Evolutionary conservation across 495 filamentous ascomycete species (phyloP), one percentile per base, ranked within the genome.

Genomic region (Tetracladium marchalianum): DNA sequence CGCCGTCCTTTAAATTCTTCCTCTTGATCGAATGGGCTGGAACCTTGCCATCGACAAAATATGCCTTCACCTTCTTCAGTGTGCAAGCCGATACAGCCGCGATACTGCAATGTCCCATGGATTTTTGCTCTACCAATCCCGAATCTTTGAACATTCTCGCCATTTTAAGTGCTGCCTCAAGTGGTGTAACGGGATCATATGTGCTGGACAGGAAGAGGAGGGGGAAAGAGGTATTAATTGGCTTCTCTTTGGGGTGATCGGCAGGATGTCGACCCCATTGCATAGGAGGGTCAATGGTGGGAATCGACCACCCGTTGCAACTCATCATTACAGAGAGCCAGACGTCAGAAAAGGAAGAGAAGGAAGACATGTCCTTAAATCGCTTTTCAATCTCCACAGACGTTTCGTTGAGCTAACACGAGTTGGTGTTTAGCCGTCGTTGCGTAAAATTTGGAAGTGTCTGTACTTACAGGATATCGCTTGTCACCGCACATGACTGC

Each of bases 151-250:
- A 75, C 49, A 62, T 62, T 27, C 57, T 55, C 15, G 73, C 62
- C 73, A 76, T 76, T 37, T 69, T 68, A n/a, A 69, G 61, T 0
- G 67, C 74, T n/a, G 67, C 60, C 15, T 43, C 19, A 5, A 81
- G 55, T 4, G 78, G 71, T 0, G 76, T 80, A 31, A 82, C 78
- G 0, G 80, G 81, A 41, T 85, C 79, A 11, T 71, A 60, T 0
- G 64, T 68, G 54, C 76, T 82, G 41, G 68, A 72, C 1, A 83
- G 58, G 44, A 85, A 74, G 11, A 85, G 61, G 31, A 85, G 52
- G 0, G 79, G 80, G 50, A 76, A 71, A 0, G 69, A 63, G 4
- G 76, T 80, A 12, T 68, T 54, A 47, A 72, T 67, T 12, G 49
- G 43, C 7, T 50, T 48, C 4, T 41, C 54, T 4, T 54, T 38